Evolutionary conservation across 163 green algal genomes (phyloP), one percentile per base, ranked within the genome.

Genomic region (Chlamydomonas reinhardtii): DNA sequence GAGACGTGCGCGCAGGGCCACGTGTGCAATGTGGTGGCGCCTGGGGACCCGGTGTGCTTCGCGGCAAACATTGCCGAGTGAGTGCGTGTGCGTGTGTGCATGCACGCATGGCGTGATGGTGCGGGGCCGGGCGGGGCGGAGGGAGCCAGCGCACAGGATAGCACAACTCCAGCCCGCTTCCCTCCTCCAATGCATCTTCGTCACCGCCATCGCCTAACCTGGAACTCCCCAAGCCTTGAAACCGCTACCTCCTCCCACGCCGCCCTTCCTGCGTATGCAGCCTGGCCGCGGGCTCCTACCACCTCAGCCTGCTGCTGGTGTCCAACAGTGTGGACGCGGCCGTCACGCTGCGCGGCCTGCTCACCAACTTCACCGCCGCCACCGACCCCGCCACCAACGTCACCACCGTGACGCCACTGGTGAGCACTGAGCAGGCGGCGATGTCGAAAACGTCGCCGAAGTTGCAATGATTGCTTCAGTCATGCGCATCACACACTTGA

Each of bases 291-390:
- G 17, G 32, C 2, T n/a, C 82, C 6, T 87, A 70, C 72, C 71
- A 82, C 59, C 43, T 87, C 37, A 52, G 29, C 34, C 82, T 87
- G 82, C 71, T 87, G 61, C 59, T 87, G 34, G 22, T 19, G 11
- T 70, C 39, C 61, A 65, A 79, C 71, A 74, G 43, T n/a, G 59
- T 31, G 34, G 82, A 74, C 29, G 82, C 82, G 14, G 5, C 61
- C 20, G 31, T 87, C 6, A 62, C 39, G 6, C 19, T 87, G 37
- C 59, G 64, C n/a, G 82, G 82, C 37, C 71, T 87, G 82, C 82
- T 87, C 12, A 82, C 72, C 37, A 81, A 82, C 61, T 82, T 87
- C 61, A 80, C 52, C 2, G 54, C 37, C n/a, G 15, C 52, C n/a
- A 43, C 20, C 54, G 71, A 82, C 72, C 29, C 61, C 25, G n/a